A percentile compares a stretch with the other conserved stretches of the same genome.
Evolutionary conservation across 345 rosid genomes (phyloP).

Genomic region (Camelina sativa): DNA sequence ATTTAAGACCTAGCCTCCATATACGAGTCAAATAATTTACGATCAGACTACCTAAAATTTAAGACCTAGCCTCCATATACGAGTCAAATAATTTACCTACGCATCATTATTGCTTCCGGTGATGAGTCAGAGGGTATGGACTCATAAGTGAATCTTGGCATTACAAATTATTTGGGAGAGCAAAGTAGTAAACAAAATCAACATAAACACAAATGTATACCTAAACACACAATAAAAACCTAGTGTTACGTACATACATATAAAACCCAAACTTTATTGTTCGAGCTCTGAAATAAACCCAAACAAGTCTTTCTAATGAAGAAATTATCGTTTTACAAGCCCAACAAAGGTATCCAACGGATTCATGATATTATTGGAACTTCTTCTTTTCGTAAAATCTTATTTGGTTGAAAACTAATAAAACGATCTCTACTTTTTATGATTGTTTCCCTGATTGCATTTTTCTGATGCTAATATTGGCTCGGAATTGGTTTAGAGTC

Average conservation of each 20-base stretch:
- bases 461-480: background rate
- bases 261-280: background rate
- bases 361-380: background rate
- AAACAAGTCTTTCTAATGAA: background rate
- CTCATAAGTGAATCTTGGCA: no score
- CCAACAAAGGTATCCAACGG: background rate
- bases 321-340: background rate
- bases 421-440: background rate
- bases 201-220: background rate
- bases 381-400: background rate
- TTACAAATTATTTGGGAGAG: background rate
- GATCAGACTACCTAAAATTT: no score
- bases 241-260: background rate
- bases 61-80: no score
- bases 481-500: constrained; percentile 50
- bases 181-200: background rate
- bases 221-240: background rate
- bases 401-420: background rate
- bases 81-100: no score
- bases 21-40: no score
- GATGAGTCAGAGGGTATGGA: no score
- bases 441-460: background rate
- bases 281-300: background rate
- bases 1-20: no score
- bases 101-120: no score